Conservation (phyloP, 2,329 filamentous ascomycete genomes). For the Aspergillus novofumigatus region DNA sequence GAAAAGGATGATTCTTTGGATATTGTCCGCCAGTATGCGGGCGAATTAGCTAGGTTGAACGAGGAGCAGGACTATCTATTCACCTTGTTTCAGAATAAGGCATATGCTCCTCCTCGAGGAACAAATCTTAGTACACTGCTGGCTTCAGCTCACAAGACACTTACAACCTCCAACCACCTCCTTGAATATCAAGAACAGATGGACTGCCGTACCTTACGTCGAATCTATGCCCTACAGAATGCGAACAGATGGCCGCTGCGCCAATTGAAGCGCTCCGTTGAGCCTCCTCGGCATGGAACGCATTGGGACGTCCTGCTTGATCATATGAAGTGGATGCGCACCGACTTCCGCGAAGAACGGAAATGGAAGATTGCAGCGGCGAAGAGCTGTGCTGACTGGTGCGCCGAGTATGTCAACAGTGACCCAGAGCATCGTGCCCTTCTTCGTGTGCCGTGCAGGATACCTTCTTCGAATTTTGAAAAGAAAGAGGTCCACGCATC, state of each 20-base stretch:
- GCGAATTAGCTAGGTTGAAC: slow-evolving; percentile 40
- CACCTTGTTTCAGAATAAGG: slow-evolving; percentile 59
- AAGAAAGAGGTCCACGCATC: slow-evolving; percentile 22
- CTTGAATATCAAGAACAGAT: slow-evolving; percentile 81
- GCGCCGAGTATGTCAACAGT: slow-evolving; percentile 73
- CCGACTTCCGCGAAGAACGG: slow-evolving; percentile 87
- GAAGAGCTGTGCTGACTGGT: slow-evolving; percentile 74
- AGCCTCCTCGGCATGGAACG: slow-evolving; percentile 70
- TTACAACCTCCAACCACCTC: slow-evolving; percentile 80
- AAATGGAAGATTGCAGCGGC: slow-evolving; percentile 89
- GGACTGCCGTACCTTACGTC: slow-evolving; percentile 77
- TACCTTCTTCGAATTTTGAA: slow-evolving; percentile 23
- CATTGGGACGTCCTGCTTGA: slow-evolving; percentile 84
- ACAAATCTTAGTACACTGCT: slow-evolving; percentile 65
- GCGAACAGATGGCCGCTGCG: slow-evolving; percentile 88
- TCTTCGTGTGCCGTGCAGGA: slow-evolving; percentile 61
- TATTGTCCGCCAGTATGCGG: slow-evolving; percentile 42
- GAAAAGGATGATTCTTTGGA: slow-evolving; percentile 44
- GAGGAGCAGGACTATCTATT: slow-evolving; percentile 58
- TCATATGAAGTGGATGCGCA: slow-evolving; percentile 98
- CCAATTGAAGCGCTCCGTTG: slow-evolving; percentile 77
- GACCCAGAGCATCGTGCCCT: slow-evolving; percentile 58
- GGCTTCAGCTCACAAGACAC: slow-evolving; percentile 78
- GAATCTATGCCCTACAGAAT: slow-evolving; percentile 87
- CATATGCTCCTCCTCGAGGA: slow-evolving; percentile 51